Evolutionary conservation across 305 asterid genomes (phyloP).

Genomic region (Plantago coronopus): DNA sequence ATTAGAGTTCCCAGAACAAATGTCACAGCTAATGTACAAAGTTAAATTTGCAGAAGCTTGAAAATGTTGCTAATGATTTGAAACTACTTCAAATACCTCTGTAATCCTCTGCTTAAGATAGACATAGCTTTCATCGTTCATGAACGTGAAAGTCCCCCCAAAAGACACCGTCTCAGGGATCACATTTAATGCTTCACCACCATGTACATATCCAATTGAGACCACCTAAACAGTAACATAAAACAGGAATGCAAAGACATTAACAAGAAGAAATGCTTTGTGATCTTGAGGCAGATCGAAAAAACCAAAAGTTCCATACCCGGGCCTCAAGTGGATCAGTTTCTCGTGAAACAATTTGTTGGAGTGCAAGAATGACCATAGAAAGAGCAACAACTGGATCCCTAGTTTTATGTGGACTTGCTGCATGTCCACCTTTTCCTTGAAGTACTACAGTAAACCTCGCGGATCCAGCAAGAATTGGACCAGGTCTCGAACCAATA

Average conservation of each 20-base stretch:
- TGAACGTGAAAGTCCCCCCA: constrained; percentile 77
- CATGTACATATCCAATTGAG: constrained; percentile 57
- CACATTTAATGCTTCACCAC: constrained; percentile 58
- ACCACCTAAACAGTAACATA: constrained; percentile 50
- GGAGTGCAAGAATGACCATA: constrained; percentile 65
- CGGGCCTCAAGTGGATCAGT: constrained; percentile 68
- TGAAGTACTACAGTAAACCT: constrained; percentile 57
- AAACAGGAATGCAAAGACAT: constrained; percentile 1
- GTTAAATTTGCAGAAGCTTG: no score
- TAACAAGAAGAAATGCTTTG: constrained; percentile 1
- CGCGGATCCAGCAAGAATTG: constrained; percentile 59
- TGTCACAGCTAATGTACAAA: no score
- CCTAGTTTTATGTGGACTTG: constrained; percentile 47
- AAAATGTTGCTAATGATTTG: no score
- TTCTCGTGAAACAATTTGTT: constrained; percentile 76
- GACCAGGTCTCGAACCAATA: constrained; percentile 55
- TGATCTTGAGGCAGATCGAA: no score
- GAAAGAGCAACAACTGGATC: constrained; percentile 76
- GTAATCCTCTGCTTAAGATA: constrained; percentile 60
- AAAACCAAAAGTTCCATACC: constrained; percentile 35
- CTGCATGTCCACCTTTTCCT: constrained; percentile 82
- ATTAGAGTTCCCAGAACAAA: no score
- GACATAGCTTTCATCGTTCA: constrained; percentile 42
- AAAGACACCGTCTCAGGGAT: constrained; percentile 60
- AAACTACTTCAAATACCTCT: constrained; percentile 45